These are phyloP conservation scores for Auricularia sp. DNA, from an alignment of 768 basidiomycete genomes.

Conservation along the genomic window DNA sequence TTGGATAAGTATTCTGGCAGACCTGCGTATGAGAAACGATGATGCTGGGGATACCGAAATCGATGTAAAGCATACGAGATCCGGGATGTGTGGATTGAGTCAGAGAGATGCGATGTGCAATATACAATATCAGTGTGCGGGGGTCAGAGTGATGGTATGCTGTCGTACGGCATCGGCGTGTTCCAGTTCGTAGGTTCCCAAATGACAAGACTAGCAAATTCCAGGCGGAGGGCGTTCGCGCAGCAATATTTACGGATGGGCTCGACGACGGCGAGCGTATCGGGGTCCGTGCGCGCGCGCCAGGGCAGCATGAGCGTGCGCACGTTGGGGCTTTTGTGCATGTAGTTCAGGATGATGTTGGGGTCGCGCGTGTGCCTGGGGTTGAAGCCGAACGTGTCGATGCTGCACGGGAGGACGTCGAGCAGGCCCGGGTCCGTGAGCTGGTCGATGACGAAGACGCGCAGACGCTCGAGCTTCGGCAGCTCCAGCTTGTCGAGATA, in stretches of 20 bases:
- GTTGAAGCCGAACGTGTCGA: not conserved
- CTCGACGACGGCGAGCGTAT: not conserved
- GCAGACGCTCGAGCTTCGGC: not conserved
- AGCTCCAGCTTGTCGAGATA: not conserved
- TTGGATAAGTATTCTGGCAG: too few relatives aligned
- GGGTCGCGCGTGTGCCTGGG: not conserved
- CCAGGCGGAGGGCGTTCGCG: not conserved
- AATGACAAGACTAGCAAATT: not conserved
- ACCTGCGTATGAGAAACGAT: too few relatives aligned
- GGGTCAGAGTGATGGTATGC: too few relatives aligned
- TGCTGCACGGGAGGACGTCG: not conserved
- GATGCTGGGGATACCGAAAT: too few relatives aligned
- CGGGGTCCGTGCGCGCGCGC: not conserved
- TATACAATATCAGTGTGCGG: too few relatives aligned
- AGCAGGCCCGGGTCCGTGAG: not conserved
- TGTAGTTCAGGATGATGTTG: not conserved
- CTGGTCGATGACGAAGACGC: not conserved
- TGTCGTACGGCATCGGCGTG: not conserved
- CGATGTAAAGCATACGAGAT: too few relatives aligned
- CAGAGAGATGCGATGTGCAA: too few relatives aligned
- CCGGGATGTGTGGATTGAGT: too few relatives aligned
- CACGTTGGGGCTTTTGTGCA: not conserved
- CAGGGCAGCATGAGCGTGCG: not conserved
- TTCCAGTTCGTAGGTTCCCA: not conserved
- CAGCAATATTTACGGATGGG: not conserved